Conservation (phyloP, 345 rosid genomes). For the Pistacia vera region DNA sequence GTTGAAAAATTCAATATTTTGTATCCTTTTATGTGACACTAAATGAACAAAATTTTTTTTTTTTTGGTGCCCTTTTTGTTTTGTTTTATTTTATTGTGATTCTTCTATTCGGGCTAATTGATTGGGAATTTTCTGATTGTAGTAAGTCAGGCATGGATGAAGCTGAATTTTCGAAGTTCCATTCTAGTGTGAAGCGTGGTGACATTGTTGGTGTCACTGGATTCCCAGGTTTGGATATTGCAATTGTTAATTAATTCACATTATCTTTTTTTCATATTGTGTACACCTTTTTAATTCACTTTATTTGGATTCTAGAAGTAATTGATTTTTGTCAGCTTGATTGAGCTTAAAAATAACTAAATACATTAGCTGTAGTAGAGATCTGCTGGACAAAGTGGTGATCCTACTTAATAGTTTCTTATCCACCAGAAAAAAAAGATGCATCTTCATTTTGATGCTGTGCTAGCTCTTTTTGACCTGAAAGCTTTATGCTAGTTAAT, state of each 20-base stretch:
- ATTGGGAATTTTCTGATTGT: slow-evolving; percentile 23
- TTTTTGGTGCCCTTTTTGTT: neutral
- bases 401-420: neutral
- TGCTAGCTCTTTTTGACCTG: neutral
- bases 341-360: neutral
- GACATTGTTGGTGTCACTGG: slow-evolving; percentile 93
- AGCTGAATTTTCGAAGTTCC: slow-evolving; percentile 69
- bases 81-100: neutral
- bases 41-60: neutral
- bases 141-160: slow-evolving; percentile 85
- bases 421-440: too few species aligned
- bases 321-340: neutral
- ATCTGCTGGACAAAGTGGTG: neutral
- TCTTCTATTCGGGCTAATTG: neutral
- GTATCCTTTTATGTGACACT: neutral
- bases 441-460: neutral
- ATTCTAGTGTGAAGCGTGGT: slow-evolving; percentile 79
- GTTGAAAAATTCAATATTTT: neutral
- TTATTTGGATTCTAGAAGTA: neutral
- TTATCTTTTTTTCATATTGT: neutral
- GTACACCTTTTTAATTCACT: neutral
- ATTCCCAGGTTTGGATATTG: slow-evolving; percentile 72
- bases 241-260: slow-evolving; percentile 1
- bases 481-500: neutral
- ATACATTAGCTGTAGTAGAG: neutral